Conservation (phyloP, 768 basidiomycete genomes). For the Chalciporus piperatus region DNA sequence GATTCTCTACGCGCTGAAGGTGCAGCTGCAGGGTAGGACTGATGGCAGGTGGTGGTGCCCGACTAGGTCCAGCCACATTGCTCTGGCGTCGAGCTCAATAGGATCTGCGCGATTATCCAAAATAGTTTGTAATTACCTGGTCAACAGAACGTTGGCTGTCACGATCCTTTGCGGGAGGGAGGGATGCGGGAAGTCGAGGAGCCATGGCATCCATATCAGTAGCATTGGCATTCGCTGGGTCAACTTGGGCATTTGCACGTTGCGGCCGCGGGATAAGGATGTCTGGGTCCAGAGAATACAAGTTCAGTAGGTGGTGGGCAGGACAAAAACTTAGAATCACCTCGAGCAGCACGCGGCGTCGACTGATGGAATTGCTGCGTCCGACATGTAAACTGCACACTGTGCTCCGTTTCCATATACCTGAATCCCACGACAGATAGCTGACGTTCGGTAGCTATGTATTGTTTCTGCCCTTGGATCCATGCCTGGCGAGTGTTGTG, state of each 20-base stretch:
- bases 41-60: not conserved
- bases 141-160: not conserved
- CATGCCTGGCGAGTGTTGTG: constrained; percentile 11
- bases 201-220: not conserved
- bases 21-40: not conserved
- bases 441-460: constrained; percentile 4
- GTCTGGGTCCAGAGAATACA: constrained; percentile 3
- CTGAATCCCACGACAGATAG: constrained; percentile 10
- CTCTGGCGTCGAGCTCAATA: constrained; percentile 12
- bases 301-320: not conserved
- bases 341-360: not conserved
- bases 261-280: not conserved
- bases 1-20: not conserved
- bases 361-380: not conserved
- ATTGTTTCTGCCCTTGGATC: constrained; percentile 10
- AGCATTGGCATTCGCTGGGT: not conserved
- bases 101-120: not conserved
- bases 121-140: constrained; percentile 8
- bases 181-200: not conserved
- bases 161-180: not conserved
- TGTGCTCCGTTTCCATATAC: constrained; percentile 3
- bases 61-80: constrained; percentile 6
- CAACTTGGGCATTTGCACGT: not conserved
- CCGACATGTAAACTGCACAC: constrained; percentile 11
- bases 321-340: constrained; percentile 2